A percentile compares a stretch with the other conserved stretches of the same genome.
Conservation (phyloP, 192 early-diverging fungal species). For the Backusella tuberculispora region DNA sequence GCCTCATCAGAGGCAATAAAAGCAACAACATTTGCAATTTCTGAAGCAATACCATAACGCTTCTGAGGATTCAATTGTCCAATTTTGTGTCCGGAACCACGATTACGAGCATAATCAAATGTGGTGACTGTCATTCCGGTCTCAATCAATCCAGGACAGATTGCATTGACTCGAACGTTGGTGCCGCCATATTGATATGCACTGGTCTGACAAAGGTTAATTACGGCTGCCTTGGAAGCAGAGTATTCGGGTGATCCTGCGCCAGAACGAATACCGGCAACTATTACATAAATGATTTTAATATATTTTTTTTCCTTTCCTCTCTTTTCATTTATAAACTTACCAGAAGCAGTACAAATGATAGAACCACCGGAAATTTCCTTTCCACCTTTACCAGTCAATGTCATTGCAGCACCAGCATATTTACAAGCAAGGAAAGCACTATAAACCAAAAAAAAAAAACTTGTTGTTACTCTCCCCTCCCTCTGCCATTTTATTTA, state of each 20-base stretch:
- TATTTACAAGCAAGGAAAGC: constrained; percentile 54
- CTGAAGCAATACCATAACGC: constrained; percentile 43
- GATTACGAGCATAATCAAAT: constrained; percentile 49
- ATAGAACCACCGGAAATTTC: constrained; percentile 48
- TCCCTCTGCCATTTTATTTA: too few relatives aligned
- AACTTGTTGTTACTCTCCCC: background rate
- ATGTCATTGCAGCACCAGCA: constrained; percentile 48
- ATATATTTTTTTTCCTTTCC: background rate
- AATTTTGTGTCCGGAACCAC: constrained; percentile 46
- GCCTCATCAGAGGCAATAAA: constrained; percentile 56
- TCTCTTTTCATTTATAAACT: background rate
- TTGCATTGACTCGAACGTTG: constrained; percentile 54
- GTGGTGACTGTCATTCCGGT: constrained; percentile 52
- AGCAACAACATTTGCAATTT: constrained; percentile 48
- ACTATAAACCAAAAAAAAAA: constrained; percentile 24
- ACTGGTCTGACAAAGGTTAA: constrained; percentile 48
- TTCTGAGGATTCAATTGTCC: constrained; percentile 54
- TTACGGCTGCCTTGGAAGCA: constrained; percentile 57
- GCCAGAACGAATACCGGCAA: constrained; percentile 53
- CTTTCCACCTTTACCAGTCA: constrained; percentile 47
- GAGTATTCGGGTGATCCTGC: constrained; percentile 56
- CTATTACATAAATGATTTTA: constrained; percentile 18
- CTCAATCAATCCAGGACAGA: constrained; percentile 58
- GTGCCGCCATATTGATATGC: constrained; percentile 45
- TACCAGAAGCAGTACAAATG: constrained; percentile 57